Conservation (phyloP, 176 grass and related monocot species). For the Panicum miliaceum region DNA sequence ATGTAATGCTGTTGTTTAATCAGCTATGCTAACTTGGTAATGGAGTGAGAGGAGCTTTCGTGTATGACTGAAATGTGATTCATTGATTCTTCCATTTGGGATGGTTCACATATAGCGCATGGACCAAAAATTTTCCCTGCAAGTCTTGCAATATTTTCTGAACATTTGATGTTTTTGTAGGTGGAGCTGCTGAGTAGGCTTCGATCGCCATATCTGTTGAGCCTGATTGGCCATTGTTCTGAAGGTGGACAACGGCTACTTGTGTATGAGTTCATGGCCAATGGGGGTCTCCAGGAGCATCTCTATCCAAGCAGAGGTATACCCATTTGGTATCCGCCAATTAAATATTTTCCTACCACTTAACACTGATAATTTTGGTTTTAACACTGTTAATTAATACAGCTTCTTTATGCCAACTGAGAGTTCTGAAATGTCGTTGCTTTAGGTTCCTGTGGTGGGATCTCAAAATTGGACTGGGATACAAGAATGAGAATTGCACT, state of each 20-base stretch:
- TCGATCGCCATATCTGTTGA: slow-evolving; percentile 74
- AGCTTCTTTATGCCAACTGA: slow-evolving; percentile 17
- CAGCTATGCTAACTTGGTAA: not conserved
- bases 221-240: slow-evolving; percentile 87
- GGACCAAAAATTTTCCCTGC: not conserved
- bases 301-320: slow-evolving; percentile 88
- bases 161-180: slow-evolving; percentile 52
- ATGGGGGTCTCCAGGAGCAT: slow-evolving; percentile 97
- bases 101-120: not conserved
- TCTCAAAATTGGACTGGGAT: slow-evolving; percentile 90
- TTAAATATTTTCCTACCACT: not conserved
- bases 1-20: not conserved
- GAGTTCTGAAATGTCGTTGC: not conserved
- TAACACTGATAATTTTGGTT: not conserved
- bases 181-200: slow-evolving; percentile 89
- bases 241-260: slow-evolving; percentile 82
- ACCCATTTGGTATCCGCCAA: slow-evolving; percentile 4
- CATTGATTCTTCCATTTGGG: not conserved
- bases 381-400: not conserved
- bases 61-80: slow-evolving; percentile 1
- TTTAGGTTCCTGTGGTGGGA: slow-evolving; percentile 70
- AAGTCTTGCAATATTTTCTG: not conserved
- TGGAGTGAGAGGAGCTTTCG: not conserved
- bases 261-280: slow-evolving; percentile 99
- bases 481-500: slow-evolving; percentile 95